Conservation (phyloP, 495 filamentous ascomycete genomes). For the Patellaria atrata region DNA sequence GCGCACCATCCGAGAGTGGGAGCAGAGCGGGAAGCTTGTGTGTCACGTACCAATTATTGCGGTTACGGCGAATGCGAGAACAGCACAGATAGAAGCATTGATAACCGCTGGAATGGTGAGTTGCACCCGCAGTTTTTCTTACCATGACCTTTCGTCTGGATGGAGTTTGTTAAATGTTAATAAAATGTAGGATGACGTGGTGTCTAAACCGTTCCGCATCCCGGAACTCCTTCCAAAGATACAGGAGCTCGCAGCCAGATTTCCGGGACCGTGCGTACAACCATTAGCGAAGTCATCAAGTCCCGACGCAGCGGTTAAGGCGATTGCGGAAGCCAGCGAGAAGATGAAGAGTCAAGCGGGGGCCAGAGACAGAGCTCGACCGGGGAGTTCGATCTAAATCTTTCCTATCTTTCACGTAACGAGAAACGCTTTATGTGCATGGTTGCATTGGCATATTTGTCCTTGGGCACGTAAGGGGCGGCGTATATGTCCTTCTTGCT, state of each 20-base stretch:
- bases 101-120: constrained; percentile 54
- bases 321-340: too few relatives aligned
- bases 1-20: constrained; percentile 47
- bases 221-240: constrained; percentile 58
- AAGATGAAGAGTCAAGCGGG: too few relatives aligned
- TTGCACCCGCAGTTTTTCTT: constrained; percentile 3
- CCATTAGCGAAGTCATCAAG: too few relatives aligned
- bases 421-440: too few relatives aligned
- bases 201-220: constrained; percentile 69
- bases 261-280: too few relatives aligned
- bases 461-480: too few relatives aligned
- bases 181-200: constrained; percentile 51
- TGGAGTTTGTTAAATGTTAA: neutral
- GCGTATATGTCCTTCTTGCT: too few relatives aligned
- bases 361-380: too few relatives aligned
- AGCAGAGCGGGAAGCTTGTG: constrained; percentile 34
- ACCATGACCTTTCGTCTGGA: neutral
- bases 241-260: constrained; percentile 21
- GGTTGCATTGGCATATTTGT: too few relatives aligned
- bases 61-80: constrained; percentile 60
- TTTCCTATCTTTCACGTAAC: too few relatives aligned
- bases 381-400: too few relatives aligned
- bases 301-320: too few relatives aligned
- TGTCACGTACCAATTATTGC: constrained; percentile 59
- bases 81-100: constrained; percentile 51